Evolutionary conservation across 2,329 filamentous ascomycete genomes (phyloP), one percentile per base, ranked within the genome.

Genomic region (Chalara sp.): DNA sequence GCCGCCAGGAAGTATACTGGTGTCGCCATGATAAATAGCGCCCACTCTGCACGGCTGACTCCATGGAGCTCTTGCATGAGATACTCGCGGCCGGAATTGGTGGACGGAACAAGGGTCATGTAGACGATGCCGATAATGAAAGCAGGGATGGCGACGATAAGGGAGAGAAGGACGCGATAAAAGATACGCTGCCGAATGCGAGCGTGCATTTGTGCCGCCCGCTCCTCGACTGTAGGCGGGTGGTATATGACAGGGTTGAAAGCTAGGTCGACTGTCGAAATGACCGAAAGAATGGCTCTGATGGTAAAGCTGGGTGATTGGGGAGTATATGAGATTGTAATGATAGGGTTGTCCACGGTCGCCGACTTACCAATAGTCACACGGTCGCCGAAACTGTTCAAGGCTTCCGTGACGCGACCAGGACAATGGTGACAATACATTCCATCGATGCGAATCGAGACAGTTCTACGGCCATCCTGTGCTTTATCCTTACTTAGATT

Each of bases 91-190:
- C 75, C 74, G 0, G 67, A 58, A 58, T 89, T 78, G 2, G 74
- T 67, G 2, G 74, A 67, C 0, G 84, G 72, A 0, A 96, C 76
- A 1, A 96, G 75, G 53, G 79, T 89, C 90, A 96, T 96, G 70
- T 88, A 95, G 1, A 95, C 83, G 48, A 96, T 88, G 3, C 92
- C 91, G 39, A 96, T 82, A 46, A 95, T 65, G 59, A 96, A 91
- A 0, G 88, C 89, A 2, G 91, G 91, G 42, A 96, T 84, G 13
- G 86, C 84, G 6, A 86, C 72, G 31, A 85, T 61, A 32, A 86
- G 67, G 1, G 88, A 85, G 50, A 95, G 74, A 1, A 86, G 63
- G 12, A 89, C 76, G n/a, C 91, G 83, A 53, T 79, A 72, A 0
- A 91, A 67, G 10, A 95, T 78, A 32, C 83, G 76, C 29, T 72